Evolutionary conservation across 169 alveolate genomes (phyloP).

Genomic region (Cryptosporidium ryanae): DNA sequence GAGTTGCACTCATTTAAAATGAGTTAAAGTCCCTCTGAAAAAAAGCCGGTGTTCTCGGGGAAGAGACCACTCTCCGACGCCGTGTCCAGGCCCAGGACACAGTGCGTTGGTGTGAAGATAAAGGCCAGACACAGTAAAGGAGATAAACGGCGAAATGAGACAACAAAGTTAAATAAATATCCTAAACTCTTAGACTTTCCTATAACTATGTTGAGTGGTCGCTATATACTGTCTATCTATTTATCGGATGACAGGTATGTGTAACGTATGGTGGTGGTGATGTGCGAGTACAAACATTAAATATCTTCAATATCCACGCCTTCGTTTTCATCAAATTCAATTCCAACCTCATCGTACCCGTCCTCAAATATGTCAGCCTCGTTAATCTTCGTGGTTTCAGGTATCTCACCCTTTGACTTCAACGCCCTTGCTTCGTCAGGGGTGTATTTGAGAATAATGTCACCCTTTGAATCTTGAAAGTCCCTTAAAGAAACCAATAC

Average conservation of each 20-base stretch:
- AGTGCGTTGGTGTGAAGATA: too few species aligned
- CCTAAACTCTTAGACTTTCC: too few species aligned
- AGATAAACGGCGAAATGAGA: too few species aligned
- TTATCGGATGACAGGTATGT: not conserved
- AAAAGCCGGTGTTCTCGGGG: too few species aligned
- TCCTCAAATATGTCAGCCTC: slow-evolving; percentile 90
- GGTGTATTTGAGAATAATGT: slow-evolving; percentile 96
- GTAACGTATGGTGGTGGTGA: not conserved
- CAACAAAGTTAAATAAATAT: too few species aligned
- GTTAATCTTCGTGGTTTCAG: slow-evolving; percentile 94
- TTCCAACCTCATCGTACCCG: slow-evolving; percentile 90
- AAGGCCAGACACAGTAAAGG: too few species aligned
- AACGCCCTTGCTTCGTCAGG: slow-evolving; percentile 97
- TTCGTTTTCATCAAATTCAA: slow-evolving; percentile 85
- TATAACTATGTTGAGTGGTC: too few species aligned
- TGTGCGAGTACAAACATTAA: slow-evolving; percentile 4
- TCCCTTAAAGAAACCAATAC: slow-evolving; percentile 96
- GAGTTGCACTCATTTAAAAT: too few species aligned
- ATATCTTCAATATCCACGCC: slow-evolving; percentile 73
- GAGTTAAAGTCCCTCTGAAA: too few species aligned
- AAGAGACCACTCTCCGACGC: too few species aligned
- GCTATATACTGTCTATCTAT: not conserved
- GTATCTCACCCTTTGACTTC: slow-evolving; percentile 96
- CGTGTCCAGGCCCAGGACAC: too few species aligned
- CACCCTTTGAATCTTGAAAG: slow-evolving; percentile 98